Evolutionary conservation across 2,329 filamentous ascomycete genomes (phyloP), one percentile per base, ranked within the genome.

Genomic region (Cryphonectria japonica): DNA sequence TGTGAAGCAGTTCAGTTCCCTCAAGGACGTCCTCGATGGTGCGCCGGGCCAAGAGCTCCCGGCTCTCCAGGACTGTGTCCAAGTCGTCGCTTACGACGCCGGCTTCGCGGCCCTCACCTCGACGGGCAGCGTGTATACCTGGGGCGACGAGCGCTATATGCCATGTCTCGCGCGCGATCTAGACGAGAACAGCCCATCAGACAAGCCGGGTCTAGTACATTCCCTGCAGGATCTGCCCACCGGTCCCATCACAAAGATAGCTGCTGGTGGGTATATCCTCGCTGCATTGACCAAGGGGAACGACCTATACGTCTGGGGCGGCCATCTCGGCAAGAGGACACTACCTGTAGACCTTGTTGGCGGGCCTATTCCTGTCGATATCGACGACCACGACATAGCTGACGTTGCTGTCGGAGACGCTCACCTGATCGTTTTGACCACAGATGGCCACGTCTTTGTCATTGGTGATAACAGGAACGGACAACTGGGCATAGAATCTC

Each of bases 221-320:
- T 84, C 86, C 63, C 81, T 92, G 0, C 77, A 78, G 6, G 83
- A 86, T 69, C 80, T 91, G 32, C 85, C 80, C 70, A 85, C 79
- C 29, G 87, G 80, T 62, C 80, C 83, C 16, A 84, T 92, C 65
- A 80, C 76, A 41, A 88, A 86, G 75, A 80, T 92, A 37, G 83
- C 82, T 4, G 85, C 85, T 3, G 85, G 85, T 2, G 89, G 89
- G 0, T 90, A 89, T 76, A 79, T 85, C 2, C 79, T 86, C 2
- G 88, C 86, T 3, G 89, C 89, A 0, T 75, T 92, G 60, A 91
- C 88, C 0, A 79, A 83, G 14, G 87, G 86, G 2, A 82, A 85
- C 43, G 86, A 88, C 70, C 77, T 91, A 1, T 92, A 92, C 75
- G 77, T 87, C 34, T 92, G 90, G 89, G 90, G 90, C 41, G 78